phyloP scores from a whole-genome alignment of 345 rosid species.

The Brassica napus region DNA sequence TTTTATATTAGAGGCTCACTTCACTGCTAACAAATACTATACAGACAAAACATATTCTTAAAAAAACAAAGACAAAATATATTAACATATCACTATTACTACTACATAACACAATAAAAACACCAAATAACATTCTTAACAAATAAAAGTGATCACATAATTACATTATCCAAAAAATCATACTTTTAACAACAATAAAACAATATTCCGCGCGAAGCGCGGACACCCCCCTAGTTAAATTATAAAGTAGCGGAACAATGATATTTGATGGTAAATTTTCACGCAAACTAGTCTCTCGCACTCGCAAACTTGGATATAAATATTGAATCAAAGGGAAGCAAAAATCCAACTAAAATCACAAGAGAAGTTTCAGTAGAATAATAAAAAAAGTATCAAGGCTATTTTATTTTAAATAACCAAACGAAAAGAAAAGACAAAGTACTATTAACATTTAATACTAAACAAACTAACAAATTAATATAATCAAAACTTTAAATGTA shows the following conservation, averaged over 20 bases:
- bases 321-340: conserved; percentile 16
- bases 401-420: not conserved
- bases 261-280: not conserved
- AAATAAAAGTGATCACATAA: no score
- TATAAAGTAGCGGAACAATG: not conserved
- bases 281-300: conserved; percentile 12
- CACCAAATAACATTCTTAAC: no score
- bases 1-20: no score
- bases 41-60: no score
- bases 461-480: not conserved
- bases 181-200: no score
- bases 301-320: not conserved
- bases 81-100: no score
- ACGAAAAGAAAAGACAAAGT: not conserved
- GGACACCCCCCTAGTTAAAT: no score
- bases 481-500: not conserved
- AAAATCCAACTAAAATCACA: not conserved
- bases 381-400: not conserved
- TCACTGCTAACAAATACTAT: no score
- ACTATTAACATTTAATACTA: not conserved
- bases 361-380: not conserved
- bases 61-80: no score
- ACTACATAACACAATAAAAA: no score
- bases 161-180: no score
- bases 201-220: no score